These are phyloP conservation scores for Nothophoma quercina DNA, from an alignment of 2,329 filamentous ascomycete genomes.

Conservation along the genomic window DNA sequence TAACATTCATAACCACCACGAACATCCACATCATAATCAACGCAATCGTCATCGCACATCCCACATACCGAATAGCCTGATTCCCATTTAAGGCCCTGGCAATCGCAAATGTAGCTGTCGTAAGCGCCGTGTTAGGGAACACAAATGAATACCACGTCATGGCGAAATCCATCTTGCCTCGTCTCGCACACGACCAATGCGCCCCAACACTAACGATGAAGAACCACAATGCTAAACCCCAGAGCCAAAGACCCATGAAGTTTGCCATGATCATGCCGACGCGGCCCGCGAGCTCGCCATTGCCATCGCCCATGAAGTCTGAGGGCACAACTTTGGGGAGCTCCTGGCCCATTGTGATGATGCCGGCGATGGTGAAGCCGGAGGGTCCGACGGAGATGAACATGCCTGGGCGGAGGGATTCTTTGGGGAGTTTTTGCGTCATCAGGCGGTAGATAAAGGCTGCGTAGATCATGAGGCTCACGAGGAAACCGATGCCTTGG, in stretches of 20 bases:
- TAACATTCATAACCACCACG: constrained; percentile 74
- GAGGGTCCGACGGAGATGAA: constrained; percentile 84
- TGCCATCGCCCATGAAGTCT: constrained; percentile 63
- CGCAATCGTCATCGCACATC: constrained; percentile 70
- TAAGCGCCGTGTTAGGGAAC: constrained; percentile 79
- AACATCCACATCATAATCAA: constrained; percentile 73
- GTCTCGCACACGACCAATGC: constrained; percentile 70
- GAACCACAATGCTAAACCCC: constrained; percentile 84
- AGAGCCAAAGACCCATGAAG: constrained; percentile 78
- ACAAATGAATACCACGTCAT: constrained; percentile 90
- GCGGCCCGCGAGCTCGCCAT: constrained; percentile 61
- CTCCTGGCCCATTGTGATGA: constrained; percentile 65
- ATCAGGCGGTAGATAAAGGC: constrained; percentile 87
- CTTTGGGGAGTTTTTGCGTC: constrained; percentile 83
- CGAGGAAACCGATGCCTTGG: constrained; percentile 70
- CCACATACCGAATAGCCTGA: constrained; percentile 68
- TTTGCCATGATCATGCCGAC: constrained; percentile 65
- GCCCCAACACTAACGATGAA: constrained; percentile 82
- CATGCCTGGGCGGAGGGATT: constrained; percentile 80
- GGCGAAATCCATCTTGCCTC: constrained; percentile 73
- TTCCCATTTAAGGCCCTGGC: constrained; percentile 60
- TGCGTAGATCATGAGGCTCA: constrained; percentile 80
- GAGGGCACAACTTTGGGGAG: constrained; percentile 58
- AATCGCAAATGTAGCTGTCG: constrained; percentile 76
- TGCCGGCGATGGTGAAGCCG: constrained; percentile 70